Evolutionary conservation across 176 grass and related monocot species (phyloP).

Genomic region (Oryza punctata): DNA sequence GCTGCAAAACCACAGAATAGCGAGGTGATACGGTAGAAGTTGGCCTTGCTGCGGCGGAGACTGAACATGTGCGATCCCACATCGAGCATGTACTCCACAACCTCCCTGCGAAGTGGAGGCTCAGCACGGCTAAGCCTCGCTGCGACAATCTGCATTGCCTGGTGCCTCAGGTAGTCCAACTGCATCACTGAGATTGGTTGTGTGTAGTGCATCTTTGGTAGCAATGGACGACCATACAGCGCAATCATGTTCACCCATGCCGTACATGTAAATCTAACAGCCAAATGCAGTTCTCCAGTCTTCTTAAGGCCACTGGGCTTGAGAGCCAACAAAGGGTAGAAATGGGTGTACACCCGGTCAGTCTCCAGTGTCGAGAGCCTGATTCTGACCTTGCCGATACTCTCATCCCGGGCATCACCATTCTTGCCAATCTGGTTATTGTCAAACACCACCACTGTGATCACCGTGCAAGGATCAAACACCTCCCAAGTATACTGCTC

Average conservation of each 20-base stretch:
- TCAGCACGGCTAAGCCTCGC: conserved; percentile 75
- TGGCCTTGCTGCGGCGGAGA: conserved; percentile 90
- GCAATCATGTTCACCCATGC: conserved; percentile 93
- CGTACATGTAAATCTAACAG: conserved; percentile 88
- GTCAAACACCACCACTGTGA: conserved; percentile 86
- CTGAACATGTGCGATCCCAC: conserved; percentile 97
- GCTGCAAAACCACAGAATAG: conserved; percentile 60
- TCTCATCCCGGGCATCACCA: conserved; percentile 58
- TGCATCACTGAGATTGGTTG: conserved; percentile 81
- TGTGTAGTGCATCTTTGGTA: conserved; percentile 93
- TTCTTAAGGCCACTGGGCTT: conserved; percentile 83
- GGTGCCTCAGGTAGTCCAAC: conserved; percentile 74
- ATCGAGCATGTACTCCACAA: conserved; percentile 94
- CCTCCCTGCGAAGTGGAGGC: conserved; percentile 74
- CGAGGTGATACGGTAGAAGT: conserved; percentile 82
- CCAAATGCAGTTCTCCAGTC: conserved; percentile 87
- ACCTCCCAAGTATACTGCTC: conserved; percentile 99
- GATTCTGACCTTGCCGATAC: conserved; percentile 94
- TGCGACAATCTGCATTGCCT: conserved; percentile 77
- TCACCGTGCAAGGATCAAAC: conserved; percentile 88
- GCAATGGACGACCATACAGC: conserved; percentile 72
- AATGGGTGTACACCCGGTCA: conserved; percentile 89
- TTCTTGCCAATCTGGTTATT: conserved; percentile 72
- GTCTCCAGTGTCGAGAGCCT: conserved; percentile 80
- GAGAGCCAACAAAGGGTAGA: conserved; percentile 82